Percentiles rank a stretch among this genome's conserved stretches.
These are phyloP conservation scores for Calocera viscosa DNA, from an alignment of 768 basidiomycete species.

Conservation along the genomic window DNA sequence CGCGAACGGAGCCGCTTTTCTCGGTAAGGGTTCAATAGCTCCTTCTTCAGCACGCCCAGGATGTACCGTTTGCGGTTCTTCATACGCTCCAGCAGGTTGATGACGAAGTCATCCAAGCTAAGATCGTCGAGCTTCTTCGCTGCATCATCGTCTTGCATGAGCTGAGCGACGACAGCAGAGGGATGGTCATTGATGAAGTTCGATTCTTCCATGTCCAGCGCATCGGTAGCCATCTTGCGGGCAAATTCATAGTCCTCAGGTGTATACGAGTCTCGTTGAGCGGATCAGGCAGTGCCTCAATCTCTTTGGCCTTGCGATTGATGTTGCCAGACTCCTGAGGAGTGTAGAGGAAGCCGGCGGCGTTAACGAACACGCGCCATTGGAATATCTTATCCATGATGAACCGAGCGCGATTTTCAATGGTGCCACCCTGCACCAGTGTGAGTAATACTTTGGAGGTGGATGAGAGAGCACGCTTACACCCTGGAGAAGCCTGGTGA, in stretches of 20 bases:
- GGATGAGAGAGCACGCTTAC: constrained; percentile 34
- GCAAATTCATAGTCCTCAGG: constrained; percentile 96
- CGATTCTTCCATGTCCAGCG: constrained; percentile 93
- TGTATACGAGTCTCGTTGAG: constrained; percentile 93
- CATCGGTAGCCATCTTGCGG: constrained; percentile 95
- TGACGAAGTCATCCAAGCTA: constrained; percentile 91
- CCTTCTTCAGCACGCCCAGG: constrained; percentile 75
- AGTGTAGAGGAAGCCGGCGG: constrained; percentile 82
- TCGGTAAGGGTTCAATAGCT: constrained; percentile 65
- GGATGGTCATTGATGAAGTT: constrained; percentile 80
- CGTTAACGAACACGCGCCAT: constrained; percentile 82
- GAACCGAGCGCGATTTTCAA: constrained; percentile 80
- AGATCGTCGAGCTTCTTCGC: constrained; percentile 76
- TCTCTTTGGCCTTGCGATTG: constrained; percentile 46
- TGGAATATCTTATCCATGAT: constrained; percentile 68
- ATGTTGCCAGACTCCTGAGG: constrained; percentile 57
- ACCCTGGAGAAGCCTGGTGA: constrained; percentile 64
- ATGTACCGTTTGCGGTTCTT: constrained; percentile 80
- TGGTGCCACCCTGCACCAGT: constrained; percentile 58
- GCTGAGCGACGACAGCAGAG: constrained; percentile 71
- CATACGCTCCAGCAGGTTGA: constrained; percentile 74
- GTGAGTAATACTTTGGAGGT: too few relatives aligned
- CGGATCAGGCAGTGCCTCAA: constrained; percentile 68
- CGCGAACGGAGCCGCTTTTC: constrained; percentile 59
- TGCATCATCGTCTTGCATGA: constrained; percentile 73